Conservation (phyloP, 2,329 filamentous ascomycete species). For the Epichloe sp. region DNA sequence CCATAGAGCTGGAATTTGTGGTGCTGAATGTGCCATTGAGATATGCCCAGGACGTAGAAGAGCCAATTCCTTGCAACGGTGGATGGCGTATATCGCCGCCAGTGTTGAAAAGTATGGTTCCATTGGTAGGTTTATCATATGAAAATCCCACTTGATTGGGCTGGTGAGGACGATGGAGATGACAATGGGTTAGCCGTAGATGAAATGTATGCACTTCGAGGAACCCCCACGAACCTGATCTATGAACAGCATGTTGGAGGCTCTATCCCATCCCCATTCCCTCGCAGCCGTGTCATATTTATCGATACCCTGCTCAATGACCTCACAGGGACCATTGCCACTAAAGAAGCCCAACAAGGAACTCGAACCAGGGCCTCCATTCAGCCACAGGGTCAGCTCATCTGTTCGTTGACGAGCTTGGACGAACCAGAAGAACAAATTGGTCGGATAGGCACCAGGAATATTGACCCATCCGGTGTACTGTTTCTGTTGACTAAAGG, state of each 20-base stretch:
- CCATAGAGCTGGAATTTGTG: slow-evolving; percentile 30
- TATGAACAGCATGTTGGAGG: slow-evolving; percentile 42
- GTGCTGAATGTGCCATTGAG: slow-evolving; percentile 55
- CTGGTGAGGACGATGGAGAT: slow-evolving; percentile 22
- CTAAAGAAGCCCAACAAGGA: slow-evolving; percentile 52
- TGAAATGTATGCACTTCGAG: slow-evolving; percentile 8
- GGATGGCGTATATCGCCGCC: slow-evolving; percentile 21
- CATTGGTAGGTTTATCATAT: slow-evolving; percentile 50
- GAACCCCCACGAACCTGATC: slow-evolving; percentile 29
- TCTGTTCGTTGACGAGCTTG: slow-evolving; percentile 29
- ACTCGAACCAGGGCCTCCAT: slow-evolving; percentile 52
- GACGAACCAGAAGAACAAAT: slow-evolving; percentile 39
- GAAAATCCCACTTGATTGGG: slow-evolving; percentile 59
- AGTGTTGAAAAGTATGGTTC: slow-evolving; percentile 37
- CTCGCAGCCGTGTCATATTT: slow-evolving; percentile 42
- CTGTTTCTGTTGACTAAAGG: slow-evolving; percentile 52
- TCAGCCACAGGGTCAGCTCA: slow-evolving; percentile 47
- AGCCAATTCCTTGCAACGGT: slow-evolving; percentile 8
- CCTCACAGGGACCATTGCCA: slow-evolving; percentile 42
- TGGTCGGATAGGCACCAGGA: slow-evolving; percentile 39
- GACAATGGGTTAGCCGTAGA: neutral
- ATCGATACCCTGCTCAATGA: slow-evolving; percentile 32
- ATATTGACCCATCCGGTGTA: slow-evolving; percentile 58
- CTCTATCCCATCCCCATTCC: slow-evolving; percentile 53
- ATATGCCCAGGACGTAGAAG: slow-evolving; percentile 21